Conservation (phyloP, 1,284 basidiomycete species). For the Microbotryomycetes sp. region DNA sequence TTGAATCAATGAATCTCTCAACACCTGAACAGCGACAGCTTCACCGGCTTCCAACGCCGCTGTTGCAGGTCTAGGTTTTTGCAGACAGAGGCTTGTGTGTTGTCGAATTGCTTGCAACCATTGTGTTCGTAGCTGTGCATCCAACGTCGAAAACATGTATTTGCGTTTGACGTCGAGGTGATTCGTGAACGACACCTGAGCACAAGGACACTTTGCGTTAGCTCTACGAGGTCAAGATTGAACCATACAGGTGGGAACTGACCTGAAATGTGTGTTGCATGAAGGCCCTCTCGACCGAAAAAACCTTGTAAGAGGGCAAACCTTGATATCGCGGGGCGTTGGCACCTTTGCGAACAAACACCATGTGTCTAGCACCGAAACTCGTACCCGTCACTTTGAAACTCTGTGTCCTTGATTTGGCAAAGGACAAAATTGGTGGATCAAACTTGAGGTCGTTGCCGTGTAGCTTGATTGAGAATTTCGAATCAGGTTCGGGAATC, state of each 20-base stretch:
- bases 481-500: slow-evolving; percentile 70
- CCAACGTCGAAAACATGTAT: slow-evolving; percentile 88
- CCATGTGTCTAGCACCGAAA: slow-evolving; percentile 64
- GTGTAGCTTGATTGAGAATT: slow-evolving; percentile 69
- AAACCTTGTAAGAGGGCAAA: slow-evolving; percentile 63
- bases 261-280: slow-evolving; percentile 52
- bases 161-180: slow-evolving; percentile 63
- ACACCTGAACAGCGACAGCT: slow-evolving; percentile 64
- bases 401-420: slow-evolving; percentile 64
- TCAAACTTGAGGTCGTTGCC: slow-evolving; percentile 82
- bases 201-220: slow-evolving; percentile 39
- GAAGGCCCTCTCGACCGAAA: slow-evolving; percentile 80
- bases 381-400: slow-evolving; percentile 77
- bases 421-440: slow-evolving; percentile 69
- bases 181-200: slow-evolving; percentile 72
- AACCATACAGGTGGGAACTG: neutral
- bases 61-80: slow-evolving; percentile 41
- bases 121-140: slow-evolving; percentile 61
- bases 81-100: slow-evolving; percentile 54
- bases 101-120: slow-evolving; percentile 66
- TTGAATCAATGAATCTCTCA: slow-evolving; percentile 70
- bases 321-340: slow-evolving; percentile 73
- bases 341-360: slow-evolving; percentile 70
- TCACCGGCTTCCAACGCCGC: slow-evolving; percentile 59
- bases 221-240: neutral